Conservation (phyloP, 352 stramenopile genomes). For the Globisporangium spinosum region DNA sequence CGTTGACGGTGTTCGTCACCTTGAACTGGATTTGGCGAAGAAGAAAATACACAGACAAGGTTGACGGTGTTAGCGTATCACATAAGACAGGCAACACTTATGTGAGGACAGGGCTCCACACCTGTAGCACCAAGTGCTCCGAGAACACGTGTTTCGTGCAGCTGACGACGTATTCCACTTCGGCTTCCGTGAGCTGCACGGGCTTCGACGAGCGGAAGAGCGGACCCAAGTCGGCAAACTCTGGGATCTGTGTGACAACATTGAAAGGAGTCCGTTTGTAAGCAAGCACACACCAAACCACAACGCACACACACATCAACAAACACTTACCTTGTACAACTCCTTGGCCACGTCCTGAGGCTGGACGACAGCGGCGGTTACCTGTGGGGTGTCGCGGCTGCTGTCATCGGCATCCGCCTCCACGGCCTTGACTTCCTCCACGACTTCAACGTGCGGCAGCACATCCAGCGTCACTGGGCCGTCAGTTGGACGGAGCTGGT, state of each 20-base stretch:
- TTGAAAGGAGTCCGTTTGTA: constrained; percentile 3
- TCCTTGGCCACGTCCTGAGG: constrained; percentile 85
- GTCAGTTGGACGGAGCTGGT: constrained; percentile 68
- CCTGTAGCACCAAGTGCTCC: constrained; percentile 92
- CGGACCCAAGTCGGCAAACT: constrained; percentile 91
- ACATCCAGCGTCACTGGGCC: constrained; percentile 79
- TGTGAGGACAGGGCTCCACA: constrained; percentile 17
- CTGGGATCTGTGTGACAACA: constrained; percentile 73
- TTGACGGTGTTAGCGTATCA: background rate
- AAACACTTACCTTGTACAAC: constrained; percentile 86
- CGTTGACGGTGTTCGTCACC: constrained; percentile 98
- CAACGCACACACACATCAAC: background rate
- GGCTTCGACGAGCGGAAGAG: constrained; percentile 92
- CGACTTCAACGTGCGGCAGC: constrained; percentile 80
- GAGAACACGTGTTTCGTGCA: constrained; percentile 97
- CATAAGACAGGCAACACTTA: too few species aligned
- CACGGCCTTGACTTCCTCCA: constrained; percentile 37
- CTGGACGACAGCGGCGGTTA: constrained; percentile 29
- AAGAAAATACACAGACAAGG: background rate
- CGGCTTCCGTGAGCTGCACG: constrained; percentile 93
- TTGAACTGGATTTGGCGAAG: constrained; percentile 88
- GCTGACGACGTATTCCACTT: constrained; percentile 97
- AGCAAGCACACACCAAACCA: background rate
- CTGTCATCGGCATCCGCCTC: constrained; percentile 34
- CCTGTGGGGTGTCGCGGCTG: constrained; percentile 25